phyloP scores from a whole-genome alignment of 306 rosid genomes.

The Begonia masoniana region DNA sequence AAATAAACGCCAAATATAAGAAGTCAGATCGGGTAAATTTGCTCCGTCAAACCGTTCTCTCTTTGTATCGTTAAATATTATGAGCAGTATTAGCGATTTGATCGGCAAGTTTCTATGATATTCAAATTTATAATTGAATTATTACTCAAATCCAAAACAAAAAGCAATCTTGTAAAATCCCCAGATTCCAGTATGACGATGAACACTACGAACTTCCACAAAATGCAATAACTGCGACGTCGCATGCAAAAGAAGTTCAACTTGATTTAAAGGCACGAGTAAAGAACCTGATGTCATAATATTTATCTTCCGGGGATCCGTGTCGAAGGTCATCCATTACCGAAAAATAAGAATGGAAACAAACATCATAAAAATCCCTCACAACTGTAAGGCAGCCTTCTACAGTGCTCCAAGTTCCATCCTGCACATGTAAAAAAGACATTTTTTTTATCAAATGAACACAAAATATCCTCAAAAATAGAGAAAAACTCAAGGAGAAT shows the following conservation, averaged over 20 bases:
- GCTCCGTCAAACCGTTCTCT: no score
- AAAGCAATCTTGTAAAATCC: no score
- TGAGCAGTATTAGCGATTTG: no score
- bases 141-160: no score
- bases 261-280: slow-evolving; percentile 1
- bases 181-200: no score
- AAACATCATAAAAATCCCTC: slow-evolving; percentile 64
- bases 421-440: slow-evolving; percentile 33
- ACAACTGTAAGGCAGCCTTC: slow-evolving; percentile 46
- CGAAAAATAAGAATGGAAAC: slow-evolving; percentile 64
- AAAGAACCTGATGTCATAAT: slow-evolving; percentile 65
- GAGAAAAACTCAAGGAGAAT: slow-evolving; percentile 4
- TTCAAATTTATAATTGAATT: no score
- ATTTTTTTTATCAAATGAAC: slow-evolving; percentile 12
- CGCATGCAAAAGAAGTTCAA: background rate
- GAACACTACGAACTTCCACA: no score
- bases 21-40: background rate
- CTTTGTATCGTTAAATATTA: no score
- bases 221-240: no score
- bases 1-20: slow-evolving; percentile 3
- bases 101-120: no score
- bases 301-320: slow-evolving; percentile 44
- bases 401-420: slow-evolving; percentile 69
- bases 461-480: slow-evolving; percentile 10
- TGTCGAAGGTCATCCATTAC: slow-evolving; percentile 56